A percentile compares a stretch with the other conserved stretches of the same genome.
Conservation (phyloP, 306 rosid genomes). For the Hippophae tibetana region DNA sequence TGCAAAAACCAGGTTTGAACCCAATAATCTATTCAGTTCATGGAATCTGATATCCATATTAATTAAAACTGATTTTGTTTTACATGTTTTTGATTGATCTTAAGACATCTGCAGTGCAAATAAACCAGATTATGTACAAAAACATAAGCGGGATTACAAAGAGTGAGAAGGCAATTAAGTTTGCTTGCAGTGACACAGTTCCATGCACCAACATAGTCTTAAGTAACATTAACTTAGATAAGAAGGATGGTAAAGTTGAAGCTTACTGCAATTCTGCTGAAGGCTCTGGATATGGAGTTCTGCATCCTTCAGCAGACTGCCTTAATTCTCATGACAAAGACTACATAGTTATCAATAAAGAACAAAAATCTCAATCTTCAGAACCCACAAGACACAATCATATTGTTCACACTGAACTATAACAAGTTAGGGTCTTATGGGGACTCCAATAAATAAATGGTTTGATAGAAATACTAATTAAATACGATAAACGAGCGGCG, state of each 20-base stretch:
- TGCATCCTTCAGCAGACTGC: constrained; percentile 96
- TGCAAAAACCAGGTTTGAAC: constrained; percentile 63
- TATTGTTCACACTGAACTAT: constrained; percentile 65
- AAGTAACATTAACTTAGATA: constrained; percentile 68
- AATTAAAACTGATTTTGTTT: not conserved
- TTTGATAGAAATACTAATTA: constrained; percentile 11
- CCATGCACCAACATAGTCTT: constrained; percentile 79
- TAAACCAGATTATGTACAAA: constrained; percentile 63
- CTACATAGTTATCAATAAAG: not conserved
- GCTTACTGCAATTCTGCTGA: constrained; percentile 87
- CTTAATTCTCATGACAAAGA: constrained; percentile 53
- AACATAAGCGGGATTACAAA: constrained; percentile 73
- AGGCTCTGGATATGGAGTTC: constrained; percentile 65
- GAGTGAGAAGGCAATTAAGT: constrained; percentile 76
- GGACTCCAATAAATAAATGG: constrained; percentile 24
- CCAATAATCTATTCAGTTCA: not conserved
- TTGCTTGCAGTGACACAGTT: constrained; percentile 76
- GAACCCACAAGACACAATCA: constrained; percentile 19
- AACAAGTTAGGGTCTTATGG: constrained; percentile 17
- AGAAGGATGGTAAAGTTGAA: constrained; percentile 73
- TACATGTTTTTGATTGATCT: constrained; percentile 5
- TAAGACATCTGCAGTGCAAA: constrained; percentile 69
- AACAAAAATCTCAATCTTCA: constrained; percentile 10
- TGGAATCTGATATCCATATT: not conserved
- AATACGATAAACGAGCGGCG: constrained; percentile 23